Evolutionary conservation across 2,329 filamentous ascomycete species (phyloP), one percentile per base, ranked within the genome.

Genomic region (Calonectria hongkongensis): DNA sequence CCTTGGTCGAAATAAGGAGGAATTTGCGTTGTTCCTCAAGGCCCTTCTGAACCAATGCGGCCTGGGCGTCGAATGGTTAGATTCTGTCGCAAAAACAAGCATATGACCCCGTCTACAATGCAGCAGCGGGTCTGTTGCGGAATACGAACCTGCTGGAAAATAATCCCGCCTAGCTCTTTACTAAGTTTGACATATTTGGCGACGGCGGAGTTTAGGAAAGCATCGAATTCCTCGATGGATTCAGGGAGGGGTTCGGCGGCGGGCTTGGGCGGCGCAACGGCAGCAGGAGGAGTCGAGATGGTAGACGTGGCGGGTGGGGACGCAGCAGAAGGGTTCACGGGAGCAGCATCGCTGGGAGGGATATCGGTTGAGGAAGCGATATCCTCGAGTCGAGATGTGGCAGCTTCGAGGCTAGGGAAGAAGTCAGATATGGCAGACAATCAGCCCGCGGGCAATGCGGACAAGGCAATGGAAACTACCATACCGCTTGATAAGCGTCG

Each of bases 401-500:
- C 97, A 84, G 97, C 97, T 89, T 99, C 97, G 79, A 99, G 94
- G 87, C 97, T 99, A 83, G 78, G 76, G 88, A 82, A 82, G 72
- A 82, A 71, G 85, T 92, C 84, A 91, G 90, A 81, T 83, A 33
- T 45, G 43, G 33, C 28, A 39, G 27, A 12, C 28, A 16, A 16
- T 27, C 18, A 21, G n/a, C 30, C 47, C 30, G 28, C 33, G 28
- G 36, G 4, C 12, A 30, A 8, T 18, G 36, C 18, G 28, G 10
- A 21, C 5, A n/a, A 43, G 41, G 16, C 41, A 28, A 39, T 28
- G 50, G 43, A 33, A 48, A 54, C 39, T 45, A 66, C 54, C 48
- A 80, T 91, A 98, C 97, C 97, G 92, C 91, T 99, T 99, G 88
- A 99, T 98, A 81, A 99, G 91, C 68, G 97, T 99, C 43, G 95